Conservation (phyloP, 2,329 filamentous ascomycete genomes). For the Neonectria coccinea region DNA sequence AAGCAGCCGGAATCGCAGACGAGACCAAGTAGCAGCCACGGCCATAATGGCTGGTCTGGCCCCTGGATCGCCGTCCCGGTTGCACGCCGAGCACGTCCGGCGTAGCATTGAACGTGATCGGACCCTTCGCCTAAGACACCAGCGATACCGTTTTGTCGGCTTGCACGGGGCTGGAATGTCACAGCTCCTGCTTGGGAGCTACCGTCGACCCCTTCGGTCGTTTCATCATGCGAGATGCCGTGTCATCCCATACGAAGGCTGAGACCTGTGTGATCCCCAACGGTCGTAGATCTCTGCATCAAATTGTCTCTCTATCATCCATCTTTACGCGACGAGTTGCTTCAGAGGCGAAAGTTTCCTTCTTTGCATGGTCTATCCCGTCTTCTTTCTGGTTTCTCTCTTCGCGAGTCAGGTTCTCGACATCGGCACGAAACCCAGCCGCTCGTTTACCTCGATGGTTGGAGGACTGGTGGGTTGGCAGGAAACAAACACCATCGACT, state of each 20-base stretch:
- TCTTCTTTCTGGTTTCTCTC: slow-evolving; percentile 4
- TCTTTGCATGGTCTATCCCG: slow-evolving; percentile 10
- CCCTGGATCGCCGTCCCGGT: slow-evolving; percentile 12
- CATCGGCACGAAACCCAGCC: slow-evolving; percentile 3
- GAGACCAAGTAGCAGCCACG: slow-evolving; percentile 15
- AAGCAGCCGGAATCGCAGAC: slow-evolving; percentile 28
- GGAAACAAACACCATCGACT: background rate
- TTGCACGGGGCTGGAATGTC: slow-evolving; percentile 22
- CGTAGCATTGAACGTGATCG: slow-evolving; percentile 13
- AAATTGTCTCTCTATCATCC: slow-evolving; percentile 14
- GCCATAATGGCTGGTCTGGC: slow-evolving; percentile 6
- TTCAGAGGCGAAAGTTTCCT: slow-evolving; percentile 16
- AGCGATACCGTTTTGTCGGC: background rate
- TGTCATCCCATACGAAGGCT: slow-evolving; percentile 2
- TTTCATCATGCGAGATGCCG: slow-evolving; percentile 24
- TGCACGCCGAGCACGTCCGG: slow-evolving; percentile 10
- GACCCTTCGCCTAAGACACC: slow-evolving; percentile 7
- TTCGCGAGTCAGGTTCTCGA: background rate
- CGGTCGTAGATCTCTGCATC: slow-evolving; percentile 9
- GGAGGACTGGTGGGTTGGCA: background rate
- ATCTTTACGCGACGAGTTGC: slow-evolving; percentile 13
- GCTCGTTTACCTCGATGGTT: background rate
- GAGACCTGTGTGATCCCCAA: slow-evolving; percentile 14
- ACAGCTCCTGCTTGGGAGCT: slow-evolving; percentile 18
- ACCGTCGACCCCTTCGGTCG: slow-evolving; percentile 23